Percentiles rank a stretch among this genome's conserved stretches.
Evolutionary conservation across 2,329 filamentous ascomycete genomes (phyloP).

Genomic region (Calonectria pteridis): DNA sequence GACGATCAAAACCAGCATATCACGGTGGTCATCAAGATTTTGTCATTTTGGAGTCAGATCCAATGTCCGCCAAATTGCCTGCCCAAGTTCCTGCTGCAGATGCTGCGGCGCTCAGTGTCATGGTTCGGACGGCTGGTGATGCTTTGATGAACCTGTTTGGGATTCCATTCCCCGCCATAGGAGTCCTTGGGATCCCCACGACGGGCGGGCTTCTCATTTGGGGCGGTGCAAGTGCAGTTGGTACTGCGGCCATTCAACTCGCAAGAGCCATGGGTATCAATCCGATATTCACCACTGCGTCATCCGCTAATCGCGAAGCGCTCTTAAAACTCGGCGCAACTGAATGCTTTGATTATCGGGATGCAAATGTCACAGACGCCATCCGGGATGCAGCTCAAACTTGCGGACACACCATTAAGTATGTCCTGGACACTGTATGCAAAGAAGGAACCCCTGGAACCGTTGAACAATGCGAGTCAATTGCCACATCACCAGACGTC

Average conservation of each 20-base stretch:
- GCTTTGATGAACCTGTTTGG: slow-evolving; percentile 10
- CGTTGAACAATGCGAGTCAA: neutral
- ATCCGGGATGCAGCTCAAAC: neutral
- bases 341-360: slow-evolving; percentile 51
- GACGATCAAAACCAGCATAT: slow-evolving; percentile 22
- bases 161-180: neutral
- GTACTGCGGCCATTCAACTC: slow-evolving; percentile 51
- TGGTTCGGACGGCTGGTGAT: slow-evolving; percentile 1
- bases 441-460: neutral
- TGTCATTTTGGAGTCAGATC: neutral
- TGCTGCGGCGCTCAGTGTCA: neutral
- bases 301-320: slow-evolving; percentile 46
- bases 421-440: neutral
- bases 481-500: neutral
- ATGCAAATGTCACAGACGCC: neutral
- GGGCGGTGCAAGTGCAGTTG: slow-evolving; percentile 52
- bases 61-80: neutral
- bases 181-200: neutral
- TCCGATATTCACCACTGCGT: slow-evolving; percentile 50
- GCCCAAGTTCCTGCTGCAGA: neutral
- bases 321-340: slow-evolving; percentile 49
- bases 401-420: neutral
- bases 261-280: slow-evolving; percentile 47
- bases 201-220: slow-evolving; percentile 45
- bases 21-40: neutral